Evolutionary conservation across 176 grass and related monocot genomes (phyloP).

Genomic region (bread wheat (Triticum aestivum)): DNA sequence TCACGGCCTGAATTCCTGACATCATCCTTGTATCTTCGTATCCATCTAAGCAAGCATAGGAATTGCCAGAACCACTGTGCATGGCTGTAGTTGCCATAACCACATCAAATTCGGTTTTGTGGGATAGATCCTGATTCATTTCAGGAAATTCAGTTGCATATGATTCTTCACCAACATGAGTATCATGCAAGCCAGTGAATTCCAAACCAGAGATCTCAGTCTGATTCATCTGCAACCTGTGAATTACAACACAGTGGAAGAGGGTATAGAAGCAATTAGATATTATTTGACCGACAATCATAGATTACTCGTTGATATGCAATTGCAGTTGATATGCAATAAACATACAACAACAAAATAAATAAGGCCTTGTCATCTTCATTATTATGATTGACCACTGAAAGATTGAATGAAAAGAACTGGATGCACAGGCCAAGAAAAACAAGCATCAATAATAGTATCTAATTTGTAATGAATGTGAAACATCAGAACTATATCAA

Average conservation of each 20-base stretch:
- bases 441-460: neutral
- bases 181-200: conserved; percentile 46
- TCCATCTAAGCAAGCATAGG: conserved; percentile 39
- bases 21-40: conserved; percentile 18
- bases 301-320: neutral
- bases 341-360: conserved; percentile 15
- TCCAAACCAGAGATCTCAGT: conserved; percentile 32
- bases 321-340: neutral
- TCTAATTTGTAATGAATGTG: conserved; percentile 18
- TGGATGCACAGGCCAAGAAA: neutral
- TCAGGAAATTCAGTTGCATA: conserved; percentile 40
- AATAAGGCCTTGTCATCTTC: neutral
- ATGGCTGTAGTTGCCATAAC: conserved; percentile 38
- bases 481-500: neutral
- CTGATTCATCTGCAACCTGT: conserved; percentile 47
- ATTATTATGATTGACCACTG: neutral
- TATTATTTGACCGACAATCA: conserved; percentile 23
- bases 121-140: conserved; percentile 41
- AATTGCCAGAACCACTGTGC: conserved; percentile 42
- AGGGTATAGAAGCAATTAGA: neutral
- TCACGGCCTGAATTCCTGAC: conserved; percentile 31
- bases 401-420: neutral
- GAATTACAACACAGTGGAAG: conserved; percentile 20
- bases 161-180: conserved; percentile 20
- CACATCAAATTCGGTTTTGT: conserved; percentile 51